A percentile compares a stretch with the other conserved stretches of the same genome.
Conservation (phyloP, 495 filamentous ascomycete genomes). For the Annulohypoxylon bovei region DNA sequence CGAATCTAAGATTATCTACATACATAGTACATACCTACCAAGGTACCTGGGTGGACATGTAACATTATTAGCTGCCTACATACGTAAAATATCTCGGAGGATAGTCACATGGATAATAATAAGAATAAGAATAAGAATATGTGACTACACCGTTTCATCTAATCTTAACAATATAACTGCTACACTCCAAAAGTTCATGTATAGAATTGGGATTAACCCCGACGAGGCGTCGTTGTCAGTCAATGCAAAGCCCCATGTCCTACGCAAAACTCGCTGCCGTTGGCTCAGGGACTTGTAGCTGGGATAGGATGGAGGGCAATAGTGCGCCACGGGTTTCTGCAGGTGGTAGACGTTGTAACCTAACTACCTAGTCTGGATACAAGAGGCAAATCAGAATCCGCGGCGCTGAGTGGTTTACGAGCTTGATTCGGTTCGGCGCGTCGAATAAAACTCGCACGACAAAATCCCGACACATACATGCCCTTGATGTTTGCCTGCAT, state of each 20-base stretch:
- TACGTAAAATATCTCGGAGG: not conserved
- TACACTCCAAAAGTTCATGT: not conserved
- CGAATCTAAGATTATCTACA: not conserved
- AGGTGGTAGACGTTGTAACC: slow-evolving; percentile 35
- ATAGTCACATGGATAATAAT: not conserved
- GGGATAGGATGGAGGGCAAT: slow-evolving; percentile 26
- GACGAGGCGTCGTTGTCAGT: slow-evolving; percentile 31
- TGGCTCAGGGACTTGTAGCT: slow-evolving; percentile 19
- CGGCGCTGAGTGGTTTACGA: slow-evolving; percentile 13
- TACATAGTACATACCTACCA: not conserved
- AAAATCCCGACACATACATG: slow-evolving; percentile 36
- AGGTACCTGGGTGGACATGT: not conserved
- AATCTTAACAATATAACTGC: not conserved
- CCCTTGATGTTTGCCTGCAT: slow-evolving; percentile 39
- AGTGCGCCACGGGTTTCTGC: slow-evolving; percentile 39
- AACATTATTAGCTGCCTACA: not conserved
- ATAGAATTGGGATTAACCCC: slow-evolving; percentile 17
- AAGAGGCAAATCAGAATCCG: slow-evolving; percentile 29
- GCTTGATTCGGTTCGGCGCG: slow-evolving; percentile 23
- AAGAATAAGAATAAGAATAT: not conserved
- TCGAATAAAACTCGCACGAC: slow-evolving; percentile 35
- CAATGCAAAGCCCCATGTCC: slow-evolving; percentile 32
- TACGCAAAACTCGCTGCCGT: slow-evolving; percentile 25
- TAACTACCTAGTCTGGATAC: slow-evolving; percentile 17
- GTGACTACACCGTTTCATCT: slow-evolving; percentile 6